Base-by-base conservation (phyloP, 2,329 filamentous ascomycete species). In the Moelleriella libera region DNA sequence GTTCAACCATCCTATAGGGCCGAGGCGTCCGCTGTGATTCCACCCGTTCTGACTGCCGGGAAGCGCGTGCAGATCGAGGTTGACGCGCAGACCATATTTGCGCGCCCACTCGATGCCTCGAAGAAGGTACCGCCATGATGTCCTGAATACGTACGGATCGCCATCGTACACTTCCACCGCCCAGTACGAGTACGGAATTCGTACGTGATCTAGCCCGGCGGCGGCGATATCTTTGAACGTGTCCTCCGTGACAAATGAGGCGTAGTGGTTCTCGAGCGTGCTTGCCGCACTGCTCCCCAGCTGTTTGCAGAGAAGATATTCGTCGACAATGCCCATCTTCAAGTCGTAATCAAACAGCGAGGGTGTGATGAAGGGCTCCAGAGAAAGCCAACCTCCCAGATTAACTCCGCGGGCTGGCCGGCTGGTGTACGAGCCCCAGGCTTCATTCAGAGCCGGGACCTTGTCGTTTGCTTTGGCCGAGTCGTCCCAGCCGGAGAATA, bases 161-260 rank as follows among this genome's bases (percentile, higher is more conserved):
- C 74, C 80, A 30, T 86, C 81, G 63, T 94, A 96, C 0, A 82
- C 84, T 49, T 81, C 78, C 2, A 97, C 82, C 0, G 89, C 88
- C 92, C 92, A 98, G 70, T 98, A 98, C 8, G 84, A 87, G 62
- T 83, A 97, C 0, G 86, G 88, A 47, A 98, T 96, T 47, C 92
- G 84, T n/a, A 98, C 85, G 61, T 98, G 92, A 60, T 98, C 92
- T 43, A 98, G 78, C 0, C 92, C 92, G 1, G 92, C 92, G 40
- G 79, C 82, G 45, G 80, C 80, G 50, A 98, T 96, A 41, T 90
- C 84, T 48, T 74, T 72, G 62, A 97, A 95, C 2, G 86, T 88
- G 49, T 83, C 70, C 60, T 94, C 87, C 0, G 78, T 89, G 42
- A 97, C 80, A 59, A 95, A 98, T 0, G 78, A 79, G 1, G 89